Base-by-base conservation (phyloP, 768 basidiomycete genomes). In the Rhodotorula sphaerocarpa region DNA sequence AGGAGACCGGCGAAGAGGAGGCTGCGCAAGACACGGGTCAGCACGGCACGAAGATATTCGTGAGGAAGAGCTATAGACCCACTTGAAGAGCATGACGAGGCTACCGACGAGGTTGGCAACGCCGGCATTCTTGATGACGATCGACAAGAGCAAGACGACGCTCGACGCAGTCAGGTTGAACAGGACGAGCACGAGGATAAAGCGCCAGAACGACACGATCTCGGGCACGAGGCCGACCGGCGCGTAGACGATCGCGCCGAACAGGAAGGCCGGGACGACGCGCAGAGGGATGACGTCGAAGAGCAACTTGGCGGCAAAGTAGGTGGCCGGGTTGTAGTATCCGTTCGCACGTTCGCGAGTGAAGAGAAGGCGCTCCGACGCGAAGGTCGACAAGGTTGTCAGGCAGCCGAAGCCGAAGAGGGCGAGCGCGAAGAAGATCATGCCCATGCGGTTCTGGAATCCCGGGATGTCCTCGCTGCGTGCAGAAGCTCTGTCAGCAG, bases 61-160 rank as follows among this genome's bases (percentile, higher is more conserved):
- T n/a, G 33, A 34, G 11, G 42, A 21, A 34, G 61, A 53, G 61
- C 7, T 48, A 10, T 0, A 15, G 48, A 18, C 90, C 73, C 70
- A 96, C 92, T 99, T 99, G 83, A 92, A 96, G 55, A 99, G 79
- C 93, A 99, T 96, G 70, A 95, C 82, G 63, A 97, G 76, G 6
- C 90, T 95, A 34, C 93, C 95, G n/a, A 90, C 82, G 60, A 97
- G 78, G 72, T 88, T 93, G 3, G 92, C 93, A 33, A 99, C 84
- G 57, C 88, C 85, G 39, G 84, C 84, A 74, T 84, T 88, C 55
- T 85, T 82, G 69, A 95, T 87, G 2, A 88, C 84, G 61, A 97
- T 88, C 28, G 90, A 92, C 41, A 99, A 79, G 76, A 90, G 81
- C 7, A 99, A 78, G 27, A 97, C 87, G 44, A 93, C 86, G 72